Evolutionary conservation across 179 eudicot species (phyloP).

Genomic region (Silene noctiflora): DNA sequence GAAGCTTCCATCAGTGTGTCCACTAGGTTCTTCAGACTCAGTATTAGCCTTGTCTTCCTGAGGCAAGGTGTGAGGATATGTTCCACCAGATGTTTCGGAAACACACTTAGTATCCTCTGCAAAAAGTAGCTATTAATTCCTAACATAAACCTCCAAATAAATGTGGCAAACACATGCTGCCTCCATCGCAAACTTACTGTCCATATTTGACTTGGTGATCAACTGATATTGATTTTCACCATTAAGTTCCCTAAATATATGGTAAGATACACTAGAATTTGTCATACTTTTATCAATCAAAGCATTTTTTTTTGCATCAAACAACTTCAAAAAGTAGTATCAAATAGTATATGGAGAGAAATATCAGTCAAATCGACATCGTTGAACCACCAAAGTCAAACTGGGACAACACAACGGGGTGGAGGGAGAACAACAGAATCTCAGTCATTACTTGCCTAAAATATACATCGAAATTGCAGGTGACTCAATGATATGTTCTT

Average conservation of each 20-base stretch:
- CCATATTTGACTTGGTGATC: not conserved
- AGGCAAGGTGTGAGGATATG: constrained; percentile 26
- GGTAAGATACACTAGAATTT: not conserved
- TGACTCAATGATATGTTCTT: constrained; percentile 41
- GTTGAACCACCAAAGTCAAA: not conserved
- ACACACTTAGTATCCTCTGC: constrained; percentile 38
- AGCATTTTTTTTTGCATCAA: not conserved
- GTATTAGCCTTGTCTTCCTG: constrained; percentile 39
- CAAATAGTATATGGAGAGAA: not conserved
- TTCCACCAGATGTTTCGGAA: constrained; percentile 43
- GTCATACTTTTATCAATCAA: not conserved
- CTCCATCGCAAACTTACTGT: not conserved
- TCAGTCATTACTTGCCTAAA: constrained; percentile 51
- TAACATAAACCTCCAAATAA: constrained; percentile 8
- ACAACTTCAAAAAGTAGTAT: not conserved
- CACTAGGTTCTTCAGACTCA: constrained; percentile 33
- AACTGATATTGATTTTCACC: not conserved
- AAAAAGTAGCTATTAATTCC: constrained; percentile 16
- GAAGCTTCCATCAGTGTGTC: constrained; percentile 26
- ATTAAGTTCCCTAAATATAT: not conserved
- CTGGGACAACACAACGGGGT: not conserved
- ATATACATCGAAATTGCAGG: constrained; percentile 64
- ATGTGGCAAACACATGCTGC: not conserved
- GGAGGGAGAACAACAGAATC: not conserved
- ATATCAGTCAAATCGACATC: not conserved